Percentiles rank a stretch among this genome's conserved stretches.
These are phyloP conservation scores for Kodamaea anthophila DNA, from an alignment of 1,139 yeast species.

Conservation along the genomic window DNA sequence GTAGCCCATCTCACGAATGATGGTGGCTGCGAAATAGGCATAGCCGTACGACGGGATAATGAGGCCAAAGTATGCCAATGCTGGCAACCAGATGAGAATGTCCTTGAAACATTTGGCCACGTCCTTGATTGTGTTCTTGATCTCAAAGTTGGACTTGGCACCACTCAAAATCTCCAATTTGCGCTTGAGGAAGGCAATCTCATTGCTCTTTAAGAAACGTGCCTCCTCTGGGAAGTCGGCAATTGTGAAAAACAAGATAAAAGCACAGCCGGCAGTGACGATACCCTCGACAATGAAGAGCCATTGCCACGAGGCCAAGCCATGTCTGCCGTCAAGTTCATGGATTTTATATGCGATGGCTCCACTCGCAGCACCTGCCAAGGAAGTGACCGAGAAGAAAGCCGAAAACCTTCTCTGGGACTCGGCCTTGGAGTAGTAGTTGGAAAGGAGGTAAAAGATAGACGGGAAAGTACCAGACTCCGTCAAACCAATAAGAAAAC, in stretches of 20 bases:
- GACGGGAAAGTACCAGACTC: slow-evolving; percentile 74
- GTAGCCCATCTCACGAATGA: slow-evolving; percentile 52
- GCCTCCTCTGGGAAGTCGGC: slow-evolving; percentile 58
- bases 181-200: slow-evolving; percentile 44
- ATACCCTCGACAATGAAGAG: slow-evolving; percentile 69
- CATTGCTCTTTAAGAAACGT: slow-evolving; percentile 45
- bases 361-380: slow-evolving; percentile 39
- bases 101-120: slow-evolving; percentile 42
- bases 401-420: slow-evolving; percentile 64
- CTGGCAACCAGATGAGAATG: slow-evolving; percentile 46
- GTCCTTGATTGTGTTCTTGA: slow-evolving; percentile 37
- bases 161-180: slow-evolving; percentile 51
- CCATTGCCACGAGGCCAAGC: slow-evolving; percentile 63
- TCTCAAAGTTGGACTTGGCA: slow-evolving; percentile 46
- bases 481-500: slow-evolving; percentile 57
- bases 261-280: slow-evolving; percentile 54
- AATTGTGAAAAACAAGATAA: slow-evolving; percentile 55
- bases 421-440: slow-evolving; percentile 52
- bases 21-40: slow-evolving; percentile 65
- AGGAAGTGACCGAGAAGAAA: slow-evolving; percentile 47
- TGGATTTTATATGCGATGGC: slow-evolving; percentile 38
- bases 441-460: slow-evolving; percentile 59
- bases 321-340: slow-evolving; percentile 33
- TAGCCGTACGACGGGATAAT: slow-evolving; percentile 66
- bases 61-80: slow-evolving; percentile 55